Percentiles rank a stretch among this genome's conserved stretches.
phyloP scores from a whole-genome alignment of 202 grass and related monocot genomes.

The Thinopyrum obtusiflorum region DNA sequence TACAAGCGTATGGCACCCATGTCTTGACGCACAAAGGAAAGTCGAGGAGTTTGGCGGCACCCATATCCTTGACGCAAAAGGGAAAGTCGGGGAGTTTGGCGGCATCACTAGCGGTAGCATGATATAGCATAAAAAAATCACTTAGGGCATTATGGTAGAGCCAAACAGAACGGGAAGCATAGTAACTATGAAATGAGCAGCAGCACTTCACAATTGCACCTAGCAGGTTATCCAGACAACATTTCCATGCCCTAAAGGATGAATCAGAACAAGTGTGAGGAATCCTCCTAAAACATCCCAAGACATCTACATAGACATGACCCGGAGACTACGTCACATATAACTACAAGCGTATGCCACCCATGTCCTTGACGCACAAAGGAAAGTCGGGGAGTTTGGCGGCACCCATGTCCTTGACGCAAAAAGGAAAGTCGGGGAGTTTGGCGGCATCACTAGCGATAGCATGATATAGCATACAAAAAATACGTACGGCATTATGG shows the following conservation, averaged over 20 bases:
- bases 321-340: not conserved
- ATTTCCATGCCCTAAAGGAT: constrained; percentile 11
- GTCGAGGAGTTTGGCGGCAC: not conserved
- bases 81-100: not conserved
- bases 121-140: not conserved
- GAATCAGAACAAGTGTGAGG: not conserved
- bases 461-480: not conserved
- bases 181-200: not conserved
- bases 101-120: not conserved
- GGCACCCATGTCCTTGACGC: not conserved
- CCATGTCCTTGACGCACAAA: not conserved
- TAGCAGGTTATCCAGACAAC: not conserved
- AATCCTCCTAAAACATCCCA: constrained; percentile 8
- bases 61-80: not conserved
- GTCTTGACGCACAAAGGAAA: not conserved
- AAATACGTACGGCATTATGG: not conserved
- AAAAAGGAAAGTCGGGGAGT: not conserved
- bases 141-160: not conserved
- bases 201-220: not conserved
- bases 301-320: not conserved
- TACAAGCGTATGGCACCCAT: not conserved
- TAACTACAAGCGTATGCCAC: not conserved
- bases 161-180: not conserved
- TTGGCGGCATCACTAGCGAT: not conserved
- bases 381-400: not conserved